These are phyloP conservation scores for Arthrocladium fulminans DNA, from an alignment of 2,329 filamentous ascomycete species.

Conservation along the genomic window DNA sequence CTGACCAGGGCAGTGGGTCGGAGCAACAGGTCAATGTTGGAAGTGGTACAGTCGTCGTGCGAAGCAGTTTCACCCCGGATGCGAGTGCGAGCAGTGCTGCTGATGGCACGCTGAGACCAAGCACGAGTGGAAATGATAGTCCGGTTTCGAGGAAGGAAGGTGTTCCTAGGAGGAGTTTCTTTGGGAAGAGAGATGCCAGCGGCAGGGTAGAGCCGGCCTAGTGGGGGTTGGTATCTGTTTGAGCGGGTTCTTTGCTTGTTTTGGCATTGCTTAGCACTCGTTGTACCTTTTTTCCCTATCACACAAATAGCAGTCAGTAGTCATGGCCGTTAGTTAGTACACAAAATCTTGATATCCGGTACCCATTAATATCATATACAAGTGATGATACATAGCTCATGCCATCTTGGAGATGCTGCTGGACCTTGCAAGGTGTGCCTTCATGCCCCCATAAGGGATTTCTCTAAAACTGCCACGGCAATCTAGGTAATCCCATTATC, in stretches of 20 bases:
- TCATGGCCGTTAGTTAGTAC: too few relatives aligned
- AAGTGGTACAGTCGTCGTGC: conserved; percentile 60
- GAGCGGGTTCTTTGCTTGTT: neutral
- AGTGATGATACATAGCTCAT: neutral
- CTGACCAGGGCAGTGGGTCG: conserved; percentile 58
- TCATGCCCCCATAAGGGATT: too few relatives aligned
- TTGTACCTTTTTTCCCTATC: conserved; percentile 11
- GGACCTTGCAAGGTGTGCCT: too few relatives aligned
- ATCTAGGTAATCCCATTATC: too few relatives aligned
- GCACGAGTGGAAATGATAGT: conserved; percentile 26
- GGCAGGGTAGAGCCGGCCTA: conserved; percentile 9
- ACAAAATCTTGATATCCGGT: too few relatives aligned
- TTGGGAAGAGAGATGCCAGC: conserved; percentile 34
- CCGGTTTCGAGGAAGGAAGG: conserved; percentile 35
- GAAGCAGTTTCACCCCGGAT: conserved; percentile 58
- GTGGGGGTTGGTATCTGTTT: neutral
- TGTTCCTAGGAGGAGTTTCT: conserved; percentile 36
- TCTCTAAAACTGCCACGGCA: too few relatives aligned
- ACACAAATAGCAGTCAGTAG: too few relatives aligned
- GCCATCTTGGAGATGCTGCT: neutral
- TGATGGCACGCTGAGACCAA: conserved; percentile 11
- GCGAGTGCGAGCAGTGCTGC: conserved; percentile 31
- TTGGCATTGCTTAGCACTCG: neutral
- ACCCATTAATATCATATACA: neutral
- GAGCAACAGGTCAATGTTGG: conserved; percentile 71